Percentiles rank a stretch among this genome's conserved stretches.
Evolutionary conservation across 805 yeast species (phyloP).

Genomic region (Candida orba): DNA sequence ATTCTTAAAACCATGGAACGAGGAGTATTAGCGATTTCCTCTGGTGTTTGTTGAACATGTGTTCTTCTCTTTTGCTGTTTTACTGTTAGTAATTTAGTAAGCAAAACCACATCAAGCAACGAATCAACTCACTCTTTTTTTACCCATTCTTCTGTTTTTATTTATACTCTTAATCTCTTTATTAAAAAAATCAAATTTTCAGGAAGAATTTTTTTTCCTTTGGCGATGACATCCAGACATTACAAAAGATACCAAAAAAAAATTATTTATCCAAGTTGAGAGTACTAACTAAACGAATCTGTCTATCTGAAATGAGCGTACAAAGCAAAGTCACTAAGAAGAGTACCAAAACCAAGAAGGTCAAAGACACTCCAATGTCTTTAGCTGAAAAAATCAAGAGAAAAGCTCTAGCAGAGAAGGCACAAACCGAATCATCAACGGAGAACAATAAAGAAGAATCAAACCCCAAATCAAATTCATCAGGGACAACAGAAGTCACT

Average conservation of each 20-base stretch:
- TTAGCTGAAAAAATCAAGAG: slow-evolving; percentile 51
- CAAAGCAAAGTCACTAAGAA: slow-evolving; percentile 16
- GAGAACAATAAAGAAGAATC: background rate
- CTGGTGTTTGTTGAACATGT: slow-evolving; percentile 59
- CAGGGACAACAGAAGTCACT: slow-evolving; percentile 12
- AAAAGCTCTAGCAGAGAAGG: slow-evolving; percentile 28
- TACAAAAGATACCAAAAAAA: slow-evolving; percentile 3
- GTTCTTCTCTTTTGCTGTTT: slow-evolving; percentile 72
- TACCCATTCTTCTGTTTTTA: slow-evolving; percentile 33
- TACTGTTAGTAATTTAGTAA: slow-evolving; percentile 8
- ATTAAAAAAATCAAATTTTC: background rate
- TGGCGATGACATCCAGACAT: slow-evolving; percentile 25
- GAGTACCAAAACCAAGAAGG: slow-evolving; percentile 22
- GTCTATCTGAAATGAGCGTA: background rate
- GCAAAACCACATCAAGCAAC: background rate
- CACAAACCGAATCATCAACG: slow-evolving; percentile 2
- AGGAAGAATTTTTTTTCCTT: slow-evolving; percentile 9
- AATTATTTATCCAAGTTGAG: background rate
- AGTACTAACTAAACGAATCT: background rate
- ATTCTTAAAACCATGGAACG: slow-evolving; percentile 90
- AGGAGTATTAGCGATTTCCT: slow-evolving; percentile 68
- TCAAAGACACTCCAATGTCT: slow-evolving; percentile 31
- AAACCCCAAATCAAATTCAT: slow-evolving; percentile 1
- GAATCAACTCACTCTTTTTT: slow-evolving; percentile 37
- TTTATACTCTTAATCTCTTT: background rate